These are phyloP conservation scores for Lachnellula cervina DNA, from an alignment of 2,329 filamentous ascomycete species.

Conservation along the genomic window DNA sequence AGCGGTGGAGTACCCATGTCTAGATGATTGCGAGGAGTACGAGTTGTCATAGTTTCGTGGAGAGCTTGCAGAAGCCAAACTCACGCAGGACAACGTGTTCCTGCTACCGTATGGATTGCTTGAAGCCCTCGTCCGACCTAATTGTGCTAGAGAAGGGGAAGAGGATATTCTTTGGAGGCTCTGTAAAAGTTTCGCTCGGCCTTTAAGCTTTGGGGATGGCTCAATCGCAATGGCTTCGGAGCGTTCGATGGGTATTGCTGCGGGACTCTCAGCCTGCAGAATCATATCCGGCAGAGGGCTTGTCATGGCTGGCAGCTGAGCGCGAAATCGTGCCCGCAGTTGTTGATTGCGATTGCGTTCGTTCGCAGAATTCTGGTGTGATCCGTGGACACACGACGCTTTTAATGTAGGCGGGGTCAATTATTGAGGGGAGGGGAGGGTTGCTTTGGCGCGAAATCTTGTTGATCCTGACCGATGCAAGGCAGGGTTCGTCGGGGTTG, in stretches of 20 bases:
- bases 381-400: neutral
- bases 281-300: conserved; percentile 20
- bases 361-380: neutral
- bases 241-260: conserved; percentile 19
- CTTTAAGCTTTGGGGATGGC: conserved; percentile 26
- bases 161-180: conserved; percentile 33
- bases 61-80: conserved; percentile 25
- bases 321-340: neutral
- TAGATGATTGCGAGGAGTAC: conserved; percentile 21
- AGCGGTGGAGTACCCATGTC: conserved; percentile 26
- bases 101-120: conserved; percentile 30
- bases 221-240: conserved; percentile 27
- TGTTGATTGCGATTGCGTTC: neutral
- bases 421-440: neutral
- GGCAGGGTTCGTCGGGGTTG: no score
- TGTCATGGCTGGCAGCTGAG: conserved; percentile 14
- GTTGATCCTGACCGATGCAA: no score
- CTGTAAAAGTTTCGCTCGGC: conserved; percentile 28
- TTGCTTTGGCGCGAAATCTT: no score
- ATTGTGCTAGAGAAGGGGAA: conserved; percentile 30
- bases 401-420: neutral
- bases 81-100: conserved; percentile 28
- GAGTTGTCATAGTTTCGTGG: conserved; percentile 26
- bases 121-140: conserved; percentile 25
- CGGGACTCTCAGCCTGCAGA: conserved; percentile 12